A percentile compares a stretch with the other conserved stretches of the same genome.
phyloP scores from a whole-genome alignment of 768 basidiomycete genomes.

The Russula dissimulans region DNA sequence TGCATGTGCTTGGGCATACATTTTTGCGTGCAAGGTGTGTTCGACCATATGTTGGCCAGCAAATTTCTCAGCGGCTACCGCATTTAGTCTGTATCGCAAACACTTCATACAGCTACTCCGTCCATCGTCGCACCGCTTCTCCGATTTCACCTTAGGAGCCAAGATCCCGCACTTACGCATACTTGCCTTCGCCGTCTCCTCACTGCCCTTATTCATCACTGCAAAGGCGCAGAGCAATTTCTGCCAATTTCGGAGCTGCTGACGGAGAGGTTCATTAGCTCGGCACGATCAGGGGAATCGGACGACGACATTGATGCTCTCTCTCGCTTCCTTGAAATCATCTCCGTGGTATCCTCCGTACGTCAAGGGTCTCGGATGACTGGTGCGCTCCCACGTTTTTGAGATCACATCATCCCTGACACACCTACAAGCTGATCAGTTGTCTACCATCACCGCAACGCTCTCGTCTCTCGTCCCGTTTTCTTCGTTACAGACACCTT shows the following conservation, averaged over 20 bases:
- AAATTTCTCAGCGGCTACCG: background rate
- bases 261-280: slow-evolving; percentile 30
- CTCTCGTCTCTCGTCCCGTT: slow-evolving; percentile 25
- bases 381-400: slow-evolving; percentile 33
- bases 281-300: slow-evolving; percentile 11
- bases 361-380: slow-evolving; percentile 63
- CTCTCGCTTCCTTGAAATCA: slow-evolving; percentile 46
- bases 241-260: slow-evolving; percentile 45
- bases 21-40: slow-evolving; percentile 71
- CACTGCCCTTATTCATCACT: slow-evolving; percentile 79
- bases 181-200: slow-evolving; percentile 61
- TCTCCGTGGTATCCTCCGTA: slow-evolving; percentile 49
- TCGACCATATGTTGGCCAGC: background rate
- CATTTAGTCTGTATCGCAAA: slow-evolving; percentile 67
- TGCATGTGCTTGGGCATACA: slow-evolving; percentile 62
- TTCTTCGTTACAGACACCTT: slow-evolving; percentile 24
- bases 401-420: slow-evolving; percentile 1
- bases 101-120: slow-evolving; percentile 65
- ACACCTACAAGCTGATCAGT: slow-evolving; percentile 28
- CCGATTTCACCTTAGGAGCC: slow-evolving; percentile 39
- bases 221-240: slow-evolving; percentile 60
- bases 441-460: slow-evolving; percentile 28
- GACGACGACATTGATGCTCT: slow-evolving; percentile 31
- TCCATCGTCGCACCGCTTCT: slow-evolving; percentile 55
- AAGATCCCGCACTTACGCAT: slow-evolving; percentile 35